These are phyloP conservation scores for Leishmania arabica DNA, from an alignment of 208 protist genomes.

Conservation along the genomic window DNA sequence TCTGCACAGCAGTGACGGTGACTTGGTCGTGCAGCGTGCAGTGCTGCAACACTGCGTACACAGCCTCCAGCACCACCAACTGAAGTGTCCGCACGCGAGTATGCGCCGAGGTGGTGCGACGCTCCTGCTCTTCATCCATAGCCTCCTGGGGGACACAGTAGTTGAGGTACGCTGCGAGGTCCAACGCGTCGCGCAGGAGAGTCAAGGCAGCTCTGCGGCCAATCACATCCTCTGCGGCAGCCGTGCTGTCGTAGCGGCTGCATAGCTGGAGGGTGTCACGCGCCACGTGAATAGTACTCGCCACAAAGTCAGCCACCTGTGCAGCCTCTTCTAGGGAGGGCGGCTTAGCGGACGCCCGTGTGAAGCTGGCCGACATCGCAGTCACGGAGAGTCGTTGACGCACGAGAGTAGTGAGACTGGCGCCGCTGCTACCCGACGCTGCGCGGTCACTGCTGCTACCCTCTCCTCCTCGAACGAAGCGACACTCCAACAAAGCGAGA, in stretches of 20 bases:
- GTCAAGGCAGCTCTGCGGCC: slow-evolving; percentile 46
- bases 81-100: slow-evolving; percentile 73
- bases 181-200: slow-evolving; percentile 64
- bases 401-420: slow-evolving; percentile 34
- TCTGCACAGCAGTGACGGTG: slow-evolving; percentile 49
- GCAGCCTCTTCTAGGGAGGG: slow-evolving; percentile 20
- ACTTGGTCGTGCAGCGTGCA: slow-evolving; percentile 45
- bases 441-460: slow-evolving; percentile 1
- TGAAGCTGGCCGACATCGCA: slow-evolving; percentile 23
- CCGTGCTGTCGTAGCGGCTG: slow-evolving; percentile 40
- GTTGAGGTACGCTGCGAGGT: slow-evolving; percentile 63
- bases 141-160: slow-evolving; percentile 56
- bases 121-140: slow-evolving; percentile 66
- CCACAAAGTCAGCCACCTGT: slow-evolving; percentile 71
- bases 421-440: neutral
- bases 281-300: slow-evolving; percentile 61
- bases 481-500: slow-evolving; percentile 35
- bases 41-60: slow-evolving; percentile 61
- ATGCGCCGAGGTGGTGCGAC: slow-evolving; percentile 68
- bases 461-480: slow-evolving; percentile 1
- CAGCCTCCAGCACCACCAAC: slow-evolving; percentile 42
- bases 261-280: slow-evolving; percentile 50
- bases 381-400: slow-evolving; percentile 44
- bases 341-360: neutral
- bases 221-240: slow-evolving; percentile 15